These are phyloP conservation scores for Globisporangium parvum DNA, from an alignment of 352 stramenopile species.

Conservation along the genomic window DNA sequence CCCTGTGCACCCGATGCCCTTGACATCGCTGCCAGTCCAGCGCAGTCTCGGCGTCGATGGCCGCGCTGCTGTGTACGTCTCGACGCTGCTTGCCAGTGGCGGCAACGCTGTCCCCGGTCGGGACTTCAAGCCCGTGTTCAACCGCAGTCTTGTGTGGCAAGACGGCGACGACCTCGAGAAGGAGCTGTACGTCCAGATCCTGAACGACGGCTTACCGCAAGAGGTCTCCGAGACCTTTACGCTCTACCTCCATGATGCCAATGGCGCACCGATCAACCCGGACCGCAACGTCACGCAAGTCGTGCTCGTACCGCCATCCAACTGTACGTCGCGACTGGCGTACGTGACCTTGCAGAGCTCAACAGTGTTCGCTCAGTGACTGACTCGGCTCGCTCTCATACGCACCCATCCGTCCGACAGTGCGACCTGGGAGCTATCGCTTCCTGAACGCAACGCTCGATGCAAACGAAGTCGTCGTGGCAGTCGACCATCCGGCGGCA, in stretches of 20 bases:
- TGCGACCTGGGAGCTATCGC: constrained; percentile 42
- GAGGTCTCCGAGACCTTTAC: constrained; percentile 45
- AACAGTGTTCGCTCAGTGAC: background rate
- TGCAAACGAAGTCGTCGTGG: constrained; percentile 22
- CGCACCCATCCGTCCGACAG: constrained; percentile 14
- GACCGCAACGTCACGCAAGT: constrained; percentile 40
- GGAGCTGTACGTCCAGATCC: constrained; percentile 52
- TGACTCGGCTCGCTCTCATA: background rate
- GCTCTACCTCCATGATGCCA: constrained; percentile 50
- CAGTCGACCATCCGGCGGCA: background rate
- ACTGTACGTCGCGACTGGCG: constrained; percentile 24
- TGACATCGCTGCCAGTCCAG: constrained; percentile 28
- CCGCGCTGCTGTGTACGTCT: constrained; percentile 58
- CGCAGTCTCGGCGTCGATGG: constrained; percentile 57
- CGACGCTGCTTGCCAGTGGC: constrained; percentile 27
- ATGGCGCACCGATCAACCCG: constrained; percentile 44
- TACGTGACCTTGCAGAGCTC: background rate
- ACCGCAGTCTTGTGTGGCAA: constrained; percentile 71
- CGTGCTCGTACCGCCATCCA: constrained; percentile 40
- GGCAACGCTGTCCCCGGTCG: constrained; percentile 43
- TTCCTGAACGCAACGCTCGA: constrained; percentile 33
- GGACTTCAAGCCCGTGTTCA: constrained; percentile 56
- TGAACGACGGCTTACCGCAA: constrained; percentile 54
- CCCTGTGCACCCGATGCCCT: background rate
- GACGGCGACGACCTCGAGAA: constrained; percentile 65